Percentiles rank a stretch among this genome's conserved stretches.
Evolutionary conservation across 345 rosid species (phyloP).

Genomic region (Zanthoxylum bungeanum): DNA sequence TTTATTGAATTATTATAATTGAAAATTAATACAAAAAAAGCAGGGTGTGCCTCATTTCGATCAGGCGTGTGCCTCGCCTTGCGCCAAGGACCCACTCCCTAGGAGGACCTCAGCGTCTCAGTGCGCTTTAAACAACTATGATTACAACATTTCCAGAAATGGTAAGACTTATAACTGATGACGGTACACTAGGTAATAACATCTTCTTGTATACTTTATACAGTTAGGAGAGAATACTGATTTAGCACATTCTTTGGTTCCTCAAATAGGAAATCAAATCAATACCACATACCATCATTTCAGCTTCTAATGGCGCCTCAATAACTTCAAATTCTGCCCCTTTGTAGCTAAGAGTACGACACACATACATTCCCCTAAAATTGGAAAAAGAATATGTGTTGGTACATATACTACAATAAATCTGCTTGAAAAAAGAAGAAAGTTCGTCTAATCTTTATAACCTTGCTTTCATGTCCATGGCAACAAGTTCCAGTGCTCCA

Average conservation of each 20-base stretch:
- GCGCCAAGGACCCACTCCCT: too few relatives aligned
- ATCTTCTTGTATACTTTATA: not conserved
- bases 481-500: conserved; percentile 98
- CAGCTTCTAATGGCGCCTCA: conserved; percentile 87
- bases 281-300: conserved; percentile 67
- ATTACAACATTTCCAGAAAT: not conserved
- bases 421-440: not conserved
- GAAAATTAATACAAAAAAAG: too few relatives aligned
- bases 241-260: not conserved
- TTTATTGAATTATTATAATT: too few relatives aligned
- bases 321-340: conserved; percentile 91
- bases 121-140: too few relatives aligned
- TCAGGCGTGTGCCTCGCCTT: too few relatives aligned
- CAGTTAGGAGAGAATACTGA: not conserved
- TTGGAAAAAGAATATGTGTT: conserved; percentile 21
- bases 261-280: conserved; percentile 2
- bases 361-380: conserved; percentile 95
- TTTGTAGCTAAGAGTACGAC: conserved; percentile 97
- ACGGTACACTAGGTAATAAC: not conserved
- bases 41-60: too few relatives aligned
- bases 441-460: conserved; percentile 27
- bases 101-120: too few relatives aligned
- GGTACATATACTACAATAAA: conserved; percentile 10
- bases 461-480: conserved; percentile 99
- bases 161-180: not conserved